A percentile compares a stretch with the other conserved stretches of the same genome.
Evolutionary conservation across 2,329 filamentous ascomycete species (phyloP).

Genomic region (Aspergillus novofumigatus): DNA sequence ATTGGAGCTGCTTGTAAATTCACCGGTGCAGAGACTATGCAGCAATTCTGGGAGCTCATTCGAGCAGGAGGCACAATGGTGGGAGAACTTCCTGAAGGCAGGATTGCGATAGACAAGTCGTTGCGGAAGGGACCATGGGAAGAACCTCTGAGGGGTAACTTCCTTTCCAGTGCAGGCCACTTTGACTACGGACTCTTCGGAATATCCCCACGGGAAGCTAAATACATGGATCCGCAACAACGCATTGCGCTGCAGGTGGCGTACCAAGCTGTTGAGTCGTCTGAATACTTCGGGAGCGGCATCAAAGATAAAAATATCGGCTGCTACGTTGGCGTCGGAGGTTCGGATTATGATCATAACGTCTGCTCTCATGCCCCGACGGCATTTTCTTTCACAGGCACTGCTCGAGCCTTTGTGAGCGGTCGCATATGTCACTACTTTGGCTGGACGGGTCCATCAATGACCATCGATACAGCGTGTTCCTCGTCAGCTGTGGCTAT

Average conservation of each 20-base stretch:
- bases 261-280: constrained; percentile 27
- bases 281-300: constrained; percentile 18
- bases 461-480: constrained; percentile 15
- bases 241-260: constrained; percentile 22
- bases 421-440: constrained; percentile 8
- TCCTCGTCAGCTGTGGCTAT: constrained; percentile 10
- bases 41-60: constrained; percentile 33
- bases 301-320: not conserved
- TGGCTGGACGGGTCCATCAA: constrained; percentile 4
- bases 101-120: not conserved
- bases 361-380: not conserved
- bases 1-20: constrained; percentile 30
- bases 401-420: constrained; percentile 24
- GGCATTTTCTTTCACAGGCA: constrained; percentile 1
- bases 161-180: not conserved
- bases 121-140: not conserved
- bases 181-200: constrained; percentile 28
- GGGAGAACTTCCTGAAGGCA: not conserved
- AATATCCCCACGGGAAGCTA: constrained; percentile 17
- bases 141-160: not conserved
- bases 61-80: constrained; percentile 12
- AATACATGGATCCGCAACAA: constrained; percentile 26
- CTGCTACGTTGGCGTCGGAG: not conserved
- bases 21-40: constrained; percentile 25
- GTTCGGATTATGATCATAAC: not conserved